Evolutionary conservation across 2,329 filamentous ascomycete genomes (phyloP).

Genomic region (Chlorencoelia australis): DNA sequence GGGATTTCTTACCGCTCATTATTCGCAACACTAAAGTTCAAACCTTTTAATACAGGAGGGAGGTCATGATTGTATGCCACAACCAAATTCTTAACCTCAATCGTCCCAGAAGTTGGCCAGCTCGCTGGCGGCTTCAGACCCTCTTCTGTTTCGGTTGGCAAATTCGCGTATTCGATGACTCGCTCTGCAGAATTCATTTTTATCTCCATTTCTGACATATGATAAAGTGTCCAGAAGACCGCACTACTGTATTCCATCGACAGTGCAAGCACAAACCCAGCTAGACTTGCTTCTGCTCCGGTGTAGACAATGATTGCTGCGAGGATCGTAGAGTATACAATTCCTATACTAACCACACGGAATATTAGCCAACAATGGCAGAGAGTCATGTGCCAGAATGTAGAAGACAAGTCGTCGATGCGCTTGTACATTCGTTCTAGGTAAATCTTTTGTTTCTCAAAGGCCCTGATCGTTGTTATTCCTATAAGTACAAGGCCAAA

Average conservation of each 20-base stretch:
- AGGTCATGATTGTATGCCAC: constrained; percentile 61
- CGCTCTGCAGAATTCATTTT: constrained; percentile 70
- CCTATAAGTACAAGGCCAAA: constrained; percentile 63
- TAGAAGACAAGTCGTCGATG: constrained; percentile 56
- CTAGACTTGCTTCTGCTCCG: constrained; percentile 54
- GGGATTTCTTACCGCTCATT: neutral
- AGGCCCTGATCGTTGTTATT: constrained; percentile 66
- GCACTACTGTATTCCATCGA: constrained; percentile 54
- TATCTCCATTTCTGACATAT: constrained; percentile 59
- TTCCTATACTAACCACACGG: constrained; percentile 38
- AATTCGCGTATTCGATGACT: constrained; percentile 60
- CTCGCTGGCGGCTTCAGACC: constrained; percentile 51
- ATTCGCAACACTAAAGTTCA: constrained; percentile 48
- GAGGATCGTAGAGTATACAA: constrained; percentile 55
- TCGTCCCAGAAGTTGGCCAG: constrained; percentile 63
- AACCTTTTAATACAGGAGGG: constrained; percentile 55
- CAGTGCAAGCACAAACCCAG: constrained; percentile 66
- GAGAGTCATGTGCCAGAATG: constrained; percentile 49
- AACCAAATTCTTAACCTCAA: constrained; percentile 61
- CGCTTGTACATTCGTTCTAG: constrained; percentile 55
- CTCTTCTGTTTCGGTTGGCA: constrained; percentile 56
- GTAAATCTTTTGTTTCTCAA: constrained; percentile 55
- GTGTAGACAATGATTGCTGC: constrained; percentile 52
- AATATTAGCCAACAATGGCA: constrained; percentile 9
- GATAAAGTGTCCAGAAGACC: constrained; percentile 54